These are phyloP conservation scores for Trichoderma aggressivum DNA, from an alignment of 2,329 filamentous ascomycete genomes.

Conservation along the genomic window DNA sequence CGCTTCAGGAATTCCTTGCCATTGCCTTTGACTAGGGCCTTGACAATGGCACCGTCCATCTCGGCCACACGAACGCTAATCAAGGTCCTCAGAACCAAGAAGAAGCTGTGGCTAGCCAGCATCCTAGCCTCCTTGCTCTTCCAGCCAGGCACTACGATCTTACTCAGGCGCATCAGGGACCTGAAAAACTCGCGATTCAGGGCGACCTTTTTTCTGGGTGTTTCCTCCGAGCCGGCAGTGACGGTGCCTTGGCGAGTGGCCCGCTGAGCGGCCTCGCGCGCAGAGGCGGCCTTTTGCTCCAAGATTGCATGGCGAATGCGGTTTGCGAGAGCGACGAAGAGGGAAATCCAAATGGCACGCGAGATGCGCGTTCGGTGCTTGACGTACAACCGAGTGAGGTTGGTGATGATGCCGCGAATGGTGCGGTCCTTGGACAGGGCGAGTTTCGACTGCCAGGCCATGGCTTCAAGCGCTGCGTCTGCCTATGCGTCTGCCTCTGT, in stretches of 20 bases:
- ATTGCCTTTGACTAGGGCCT: slow-evolving; percentile 84
- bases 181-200: slow-evolving; percentile 80
- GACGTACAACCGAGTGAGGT: slow-evolving; percentile 70
- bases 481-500: not conserved
- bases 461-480: slow-evolving; percentile 33
- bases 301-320: slow-evolving; percentile 87
- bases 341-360: slow-evolving; percentile 75
- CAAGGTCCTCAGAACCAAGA: slow-evolving; percentile 83
- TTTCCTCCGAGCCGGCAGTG: slow-evolving; percentile 36
- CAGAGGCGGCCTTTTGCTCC: slow-evolving; percentile 84
- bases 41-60: slow-evolving; percentile 90
- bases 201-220: slow-evolving; percentile 75
- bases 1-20: slow-evolving; percentile 85
- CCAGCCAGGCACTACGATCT: slow-evolving; percentile 88
- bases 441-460: slow-evolving; percentile 76
- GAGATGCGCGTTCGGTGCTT: slow-evolving; percentile 79
- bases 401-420: slow-evolving; percentile 61
- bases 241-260: slow-evolving; percentile 47
- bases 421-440: slow-evolving; percentile 58
- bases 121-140: slow-evolving; percentile 82
- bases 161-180: slow-evolving; percentile 71
- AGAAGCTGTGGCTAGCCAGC: slow-evolving; percentile 87
- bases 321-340: slow-evolving; percentile 77
- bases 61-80: slow-evolving; percentile 95
- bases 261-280: slow-evolving; percentile 60